Base-by-base conservation (phyloP, 2,329 filamentous ascomycete species). In the Pseudocercospora musae region DNA sequence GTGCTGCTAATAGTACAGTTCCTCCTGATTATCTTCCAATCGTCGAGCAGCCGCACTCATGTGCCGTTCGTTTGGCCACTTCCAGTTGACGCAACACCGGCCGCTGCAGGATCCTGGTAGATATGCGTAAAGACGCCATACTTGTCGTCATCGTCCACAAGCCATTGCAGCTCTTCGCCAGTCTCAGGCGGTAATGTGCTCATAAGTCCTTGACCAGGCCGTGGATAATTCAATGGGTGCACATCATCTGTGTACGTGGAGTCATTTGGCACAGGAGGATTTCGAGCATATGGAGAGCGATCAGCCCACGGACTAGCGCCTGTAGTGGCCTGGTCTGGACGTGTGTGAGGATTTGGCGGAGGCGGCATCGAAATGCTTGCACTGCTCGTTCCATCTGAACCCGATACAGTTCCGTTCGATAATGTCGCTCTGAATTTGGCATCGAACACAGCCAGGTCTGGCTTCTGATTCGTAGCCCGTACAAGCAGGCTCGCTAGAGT, bases 401-500 rank as follows among this genome's bases (percentile, higher is more conserved):
- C 62, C 56, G 60, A 49, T 23, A 53, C 63, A 55, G 60, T 64
- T 53, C 50, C 64, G 18, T 52, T 54, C 13, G 27, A 20, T 10
- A 44, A 21, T 20, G 52, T 61, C 25, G 62, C 46, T 46, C 60
- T 68, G 57, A 64, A 66, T 37, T 70, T 75, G 42, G 76, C 74
- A n/a, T 79, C 73, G 67, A 90, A 92, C 57, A 92, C 79, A 4
- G 88, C 85, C 5, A 92, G 78, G 58, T 87, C 82, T 2, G 89
- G 87, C 63, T 89, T 81, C 1, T 85, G 75, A 52, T 83, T 82
- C 27, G 84, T 85, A 62, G 86, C 81, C 65, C 84, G 82, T 62
- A 90, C 79, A 37, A 92, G 78, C 27, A 92, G 80, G 58, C 84
- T 83, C 52, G 91, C 84, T 0, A 93, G 80, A 42, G 87, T 80